These are phyloP conservation scores for Petunia axillaris DNA, from an alignment of 257 asterid species.

Conservation along the genomic window DNA sequence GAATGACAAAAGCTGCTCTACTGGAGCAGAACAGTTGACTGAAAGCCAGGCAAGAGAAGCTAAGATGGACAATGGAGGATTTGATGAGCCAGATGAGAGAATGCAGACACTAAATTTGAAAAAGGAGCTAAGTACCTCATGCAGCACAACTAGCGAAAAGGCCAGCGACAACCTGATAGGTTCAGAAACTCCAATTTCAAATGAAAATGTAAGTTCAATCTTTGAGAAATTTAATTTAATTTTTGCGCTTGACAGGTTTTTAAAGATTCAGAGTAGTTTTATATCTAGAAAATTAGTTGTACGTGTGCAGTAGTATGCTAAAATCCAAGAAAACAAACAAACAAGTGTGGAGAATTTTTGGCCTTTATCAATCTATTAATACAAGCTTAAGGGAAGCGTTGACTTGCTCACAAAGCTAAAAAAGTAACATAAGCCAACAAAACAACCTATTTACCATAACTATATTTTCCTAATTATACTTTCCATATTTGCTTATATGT, in stretches of 20 bases:
- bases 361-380: no score
- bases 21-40: constrained; percentile 37
- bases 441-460: no score
- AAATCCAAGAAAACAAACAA: no score
- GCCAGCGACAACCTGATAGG: constrained; percentile 36
- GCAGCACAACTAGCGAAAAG: constrained; percentile 37
- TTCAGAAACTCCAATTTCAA: constrained; percentile 29
- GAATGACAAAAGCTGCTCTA: constrained; percentile 36
- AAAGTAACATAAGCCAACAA: no score
- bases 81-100: constrained; percentile 28
- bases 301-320: neutral
- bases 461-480: no score
- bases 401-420: no score
- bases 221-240: neutral
- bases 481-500: no score
- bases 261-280: neutral
- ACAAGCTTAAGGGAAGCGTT: no score
- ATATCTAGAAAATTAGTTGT: neutral
- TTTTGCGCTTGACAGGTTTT: neutral
- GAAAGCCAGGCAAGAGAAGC: constrained; percentile 29
- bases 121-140: constrained; percentile 22
- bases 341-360: no score
- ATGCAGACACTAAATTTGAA: constrained; percentile 7
- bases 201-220: constrained; percentile 47
- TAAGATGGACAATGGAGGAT: constrained; percentile 27